Conservation (phyloP, 768 basidiomycete genomes). For the Myochromella boudieri region DNA sequence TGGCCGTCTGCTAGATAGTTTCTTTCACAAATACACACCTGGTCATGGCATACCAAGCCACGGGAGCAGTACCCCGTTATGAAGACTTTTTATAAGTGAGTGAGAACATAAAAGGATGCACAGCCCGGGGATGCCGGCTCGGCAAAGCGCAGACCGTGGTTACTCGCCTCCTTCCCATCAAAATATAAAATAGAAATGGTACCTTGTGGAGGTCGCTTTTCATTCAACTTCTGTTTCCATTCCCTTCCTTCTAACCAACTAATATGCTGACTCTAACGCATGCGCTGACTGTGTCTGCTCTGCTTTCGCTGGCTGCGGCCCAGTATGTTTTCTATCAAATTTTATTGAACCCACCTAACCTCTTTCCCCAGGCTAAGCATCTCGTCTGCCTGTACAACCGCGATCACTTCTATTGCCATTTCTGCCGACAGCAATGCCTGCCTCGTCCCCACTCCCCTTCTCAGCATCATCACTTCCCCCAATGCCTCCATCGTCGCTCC, state of each 20-base stretch:
- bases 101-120: no score
- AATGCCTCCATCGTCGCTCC: slow-evolving; percentile 39
- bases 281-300: slow-evolving; percentile 14
- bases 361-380: slow-evolving; percentile 22
- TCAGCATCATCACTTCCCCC: slow-evolving; percentile 34
- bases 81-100: no score
- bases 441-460: slow-evolving; percentile 45
- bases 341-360: neutral
- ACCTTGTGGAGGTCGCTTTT: neutral
- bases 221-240: neutral
- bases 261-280: slow-evolving; percentile 4
- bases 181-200: no score
- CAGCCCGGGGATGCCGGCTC: no score
- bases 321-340: slow-evolving; percentile 13
- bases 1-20: no score
- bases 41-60: no score
- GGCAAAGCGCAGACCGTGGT: no score
- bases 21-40: no score
- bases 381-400: slow-evolving; percentile 47
- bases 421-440: slow-evolving; percentile 47
- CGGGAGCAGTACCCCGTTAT: no score
- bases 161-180: no score
- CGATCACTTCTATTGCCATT: slow-evolving; percentile 44
- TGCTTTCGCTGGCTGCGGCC: slow-evolving; percentile 14
- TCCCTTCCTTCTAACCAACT: neutral